Evolutionary conservation across 2,329 filamentous ascomycete species (phyloP).

Genomic region (Ophiostoma australiae): DNA sequence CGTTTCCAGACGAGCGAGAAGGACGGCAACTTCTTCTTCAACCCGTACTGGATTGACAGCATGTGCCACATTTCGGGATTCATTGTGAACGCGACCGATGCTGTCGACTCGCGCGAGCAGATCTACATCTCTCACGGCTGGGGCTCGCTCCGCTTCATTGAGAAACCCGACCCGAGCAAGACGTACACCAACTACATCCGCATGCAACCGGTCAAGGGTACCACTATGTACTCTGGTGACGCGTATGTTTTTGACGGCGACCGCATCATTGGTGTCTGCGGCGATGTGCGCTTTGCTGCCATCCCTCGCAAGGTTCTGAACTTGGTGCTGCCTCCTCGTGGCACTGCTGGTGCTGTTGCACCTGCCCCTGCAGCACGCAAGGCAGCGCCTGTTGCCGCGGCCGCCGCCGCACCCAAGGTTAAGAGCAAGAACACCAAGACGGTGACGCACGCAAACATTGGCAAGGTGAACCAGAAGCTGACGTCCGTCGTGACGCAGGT

Average conservation of each 20-base stretch:
- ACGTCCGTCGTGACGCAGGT: slow-evolving; percentile 44
- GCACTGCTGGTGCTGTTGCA: slow-evolving; percentile 38
- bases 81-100: slow-evolving; percentile 55
- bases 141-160: slow-evolving; percentile 49
- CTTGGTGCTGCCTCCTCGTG: slow-evolving; percentile 59
- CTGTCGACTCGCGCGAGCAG: slow-evolving; percentile 49
- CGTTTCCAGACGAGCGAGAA: slow-evolving; percentile 45
- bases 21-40: slow-evolving; percentile 51
- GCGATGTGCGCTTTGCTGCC: slow-evolving; percentile 61
- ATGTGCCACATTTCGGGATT: slow-evolving; percentile 57
- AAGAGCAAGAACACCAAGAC: slow-evolving; percentile 41
- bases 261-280: slow-evolving; percentile 43
- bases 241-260: slow-evolving; percentile 52
- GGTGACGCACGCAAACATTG: slow-evolving; percentile 44
- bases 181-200: slow-evolving; percentile 53
- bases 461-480: slow-evolving; percentile 48
- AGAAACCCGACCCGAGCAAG: slow-evolving; percentile 43
- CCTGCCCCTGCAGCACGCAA: slow-evolving; percentile 31
- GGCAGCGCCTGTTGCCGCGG: slow-evolving; percentile 32
- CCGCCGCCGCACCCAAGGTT: slow-evolving; percentile 34
- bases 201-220: slow-evolving; percentile 51
- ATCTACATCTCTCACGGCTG: slow-evolving; percentile 59
- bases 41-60: slow-evolving; percentile 56
- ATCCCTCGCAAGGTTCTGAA: slow-evolving; percentile 63
- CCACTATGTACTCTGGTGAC: slow-evolving; percentile 50